These are phyloP conservation scores for Macrolepiota albuminosa DNA, from an alignment of 768 basidiomycete genomes.

Conservation along the genomic window DNA sequence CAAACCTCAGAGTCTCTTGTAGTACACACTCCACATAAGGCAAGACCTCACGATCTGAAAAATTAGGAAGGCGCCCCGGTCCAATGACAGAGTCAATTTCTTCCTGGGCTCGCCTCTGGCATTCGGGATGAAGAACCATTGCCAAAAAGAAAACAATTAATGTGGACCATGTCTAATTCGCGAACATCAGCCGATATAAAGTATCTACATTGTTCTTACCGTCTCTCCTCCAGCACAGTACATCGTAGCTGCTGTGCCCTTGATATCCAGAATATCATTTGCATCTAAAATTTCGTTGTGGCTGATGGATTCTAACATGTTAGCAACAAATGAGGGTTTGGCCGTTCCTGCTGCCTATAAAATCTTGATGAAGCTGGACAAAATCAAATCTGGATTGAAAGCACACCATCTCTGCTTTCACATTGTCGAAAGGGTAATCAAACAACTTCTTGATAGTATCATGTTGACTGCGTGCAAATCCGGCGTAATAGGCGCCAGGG, in stretches of 20 bases:
- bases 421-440: neutral
- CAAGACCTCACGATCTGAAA: conserved; percentile 17
- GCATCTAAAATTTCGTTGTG: neutral
- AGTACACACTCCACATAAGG: conserved; percentile 17
- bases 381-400: neutral
- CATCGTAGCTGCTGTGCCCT: neutral
- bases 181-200: neutral
- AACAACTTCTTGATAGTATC: neutral
- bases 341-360: neutral
- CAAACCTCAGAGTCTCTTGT: conserved; percentile 12
- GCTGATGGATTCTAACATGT: neutral
- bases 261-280: neutral
- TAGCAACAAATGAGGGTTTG: neutral
- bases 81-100: conserved; percentile 27
- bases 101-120: conserved; percentile 15
- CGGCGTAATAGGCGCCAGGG: neutral
- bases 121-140: conserved; percentile 23
- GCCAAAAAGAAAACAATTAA: conserved; percentile 20
- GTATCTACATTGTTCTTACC: neutral
- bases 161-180: neutral
- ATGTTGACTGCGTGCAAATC: neutral
- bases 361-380: neutral
- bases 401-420: neutral
- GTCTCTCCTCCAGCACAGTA: neutral
- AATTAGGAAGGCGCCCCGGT: conserved; percentile 18